Base-by-base conservation (phyloP, 225 moss, liverwort and hornwort genomes). In the Physcomitrellopsis africana region DNA sequence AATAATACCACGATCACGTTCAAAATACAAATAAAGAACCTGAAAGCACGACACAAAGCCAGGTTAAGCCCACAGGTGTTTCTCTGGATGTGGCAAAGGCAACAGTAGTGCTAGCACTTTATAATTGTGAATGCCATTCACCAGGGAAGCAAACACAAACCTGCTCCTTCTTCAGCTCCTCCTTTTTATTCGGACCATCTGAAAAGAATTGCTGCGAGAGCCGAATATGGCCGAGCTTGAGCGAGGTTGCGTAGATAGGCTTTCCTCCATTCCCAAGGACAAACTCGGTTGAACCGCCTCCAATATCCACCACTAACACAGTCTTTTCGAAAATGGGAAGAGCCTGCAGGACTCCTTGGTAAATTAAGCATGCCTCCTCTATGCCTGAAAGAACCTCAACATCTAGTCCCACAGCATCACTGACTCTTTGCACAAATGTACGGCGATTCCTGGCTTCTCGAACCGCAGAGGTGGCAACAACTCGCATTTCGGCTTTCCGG, bases 111-210 rank as follows among this genome's bases (percentile, higher is more conserved):
- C 23, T 74, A 69, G 27, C 14, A 59, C 32, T 60, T 32, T 37
- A 37, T 17, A 76, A 37, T 49, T 63, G 44, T 42, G 56, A 47
- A 15, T 54, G 26, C 44, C 11, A 45, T n/a, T 24, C 22, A 65
- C 51, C 16, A 27, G 10, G 0, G 27, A 7, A 51, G 23, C 3
- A 42, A 44, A 23, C 69, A 23, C 80, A 73, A 44, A 88, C 88
- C 88, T 88, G 88, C 69, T 88, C 88, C 67, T 88, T 88, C 73
- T 83, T 88, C 44, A 88, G 69, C 67, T 88, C 88, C 41, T 85
- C 88, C 42, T 81, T 84, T 18, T 70, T 88, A 43, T 59, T 78
- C 19, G 63, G 73, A 22, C 80, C 88, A 13, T 73, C 64, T 18
- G 69, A 19, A 41, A 88, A 51, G 63, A 83, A 88, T 48, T 88